Percentiles rank a stretch among this genome's conserved stretches.
Conservation (phyloP, 108 stramenopile genomes). For the Chaetoceros muelleri region DNA sequence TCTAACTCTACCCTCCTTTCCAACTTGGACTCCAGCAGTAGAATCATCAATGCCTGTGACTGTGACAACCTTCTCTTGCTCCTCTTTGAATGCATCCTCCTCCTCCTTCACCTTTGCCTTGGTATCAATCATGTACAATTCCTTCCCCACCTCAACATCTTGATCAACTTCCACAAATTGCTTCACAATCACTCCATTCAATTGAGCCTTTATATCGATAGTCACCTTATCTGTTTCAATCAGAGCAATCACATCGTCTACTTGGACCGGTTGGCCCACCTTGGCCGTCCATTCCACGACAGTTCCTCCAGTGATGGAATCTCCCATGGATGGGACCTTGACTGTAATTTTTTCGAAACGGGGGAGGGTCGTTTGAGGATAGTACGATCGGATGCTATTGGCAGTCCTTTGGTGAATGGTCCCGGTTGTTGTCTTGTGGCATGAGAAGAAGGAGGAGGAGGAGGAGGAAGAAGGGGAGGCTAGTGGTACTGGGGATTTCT, state of each 20-base stretch:
- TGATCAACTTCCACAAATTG: constrained; percentile 72
- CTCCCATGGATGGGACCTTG: constrained; percentile 75
- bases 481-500: no score
- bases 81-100: no score
- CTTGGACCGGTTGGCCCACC: constrained; percentile 58
- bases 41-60: constrained; percentile 4
- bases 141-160: constrained; percentile 68
- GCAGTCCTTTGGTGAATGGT: no score
- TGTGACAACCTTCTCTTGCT: no score
- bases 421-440: no score
- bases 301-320: constrained; percentile 77
- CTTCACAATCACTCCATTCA: constrained; percentile 58
- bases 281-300: constrained; percentile 79
- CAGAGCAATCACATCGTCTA: constrained; percentile 79
- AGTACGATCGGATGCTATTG: no score
- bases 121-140: constrained; percentile 71
- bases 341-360: constrained; percentile 49
- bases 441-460: no score
- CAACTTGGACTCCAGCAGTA: constrained; percentile 12
- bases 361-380: no score
- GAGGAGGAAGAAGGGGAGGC: no score
- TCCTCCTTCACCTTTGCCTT: constrained; percentile 36
- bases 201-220: constrained; percentile 83
- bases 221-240: constrained; percentile 92
- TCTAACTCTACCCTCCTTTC: constrained; percentile 19